phyloP scores from a whole-genome alignment of 2,329 filamentous ascomycete species.

The Ampelomyces quisqualis region DNA sequence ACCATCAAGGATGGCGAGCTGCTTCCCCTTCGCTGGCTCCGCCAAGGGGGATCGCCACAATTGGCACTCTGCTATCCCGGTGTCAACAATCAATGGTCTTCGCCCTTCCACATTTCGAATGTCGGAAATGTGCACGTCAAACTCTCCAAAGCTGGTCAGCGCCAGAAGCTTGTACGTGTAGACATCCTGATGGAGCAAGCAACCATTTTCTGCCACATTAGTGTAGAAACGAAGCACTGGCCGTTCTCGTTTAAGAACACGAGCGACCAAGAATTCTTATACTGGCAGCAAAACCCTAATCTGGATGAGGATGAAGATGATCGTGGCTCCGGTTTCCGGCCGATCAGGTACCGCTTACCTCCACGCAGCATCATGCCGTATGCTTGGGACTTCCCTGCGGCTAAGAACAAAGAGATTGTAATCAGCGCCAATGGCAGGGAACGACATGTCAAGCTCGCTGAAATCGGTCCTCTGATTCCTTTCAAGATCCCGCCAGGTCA shows the following conservation, averaged over 20 bases:
- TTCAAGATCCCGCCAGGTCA: conserved; percentile 78
- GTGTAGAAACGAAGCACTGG: conserved; percentile 91
- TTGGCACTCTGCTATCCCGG: conserved; percentile 90
- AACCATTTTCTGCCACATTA: conserved; percentile 90
- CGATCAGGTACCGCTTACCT: conserved; percentile 87
- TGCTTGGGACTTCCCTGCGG: conserved; percentile 97
- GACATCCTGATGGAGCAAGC: conserved; percentile 91
- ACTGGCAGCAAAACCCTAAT: conserved; percentile 92
- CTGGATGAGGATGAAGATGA: conserved; percentile 90
- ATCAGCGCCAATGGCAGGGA: conserved; percentile 77
- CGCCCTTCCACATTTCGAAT: conserved; percentile 95
- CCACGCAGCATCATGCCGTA: conserved; percentile 98
- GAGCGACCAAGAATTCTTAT: conserved; percentile 93
- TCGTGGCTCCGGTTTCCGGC: conserved; percentile 78
- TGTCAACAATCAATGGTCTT: conserved; percentile 95
- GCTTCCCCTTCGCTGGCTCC: conserved; percentile 85
- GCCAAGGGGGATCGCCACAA: conserved; percentile 80
- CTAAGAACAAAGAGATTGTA: conserved; percentile 92
- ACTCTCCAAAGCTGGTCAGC: conserved; percentile 83
- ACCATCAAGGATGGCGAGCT: conserved; percentile 75
- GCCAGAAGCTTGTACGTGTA: conserved; percentile 81
- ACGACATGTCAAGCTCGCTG: conserved; percentile 88
- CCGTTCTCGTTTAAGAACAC: conserved; percentile 98
- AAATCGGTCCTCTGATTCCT: conserved; percentile 93
- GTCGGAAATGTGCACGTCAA: conserved; percentile 92